Evolutionary conservation across 768 basidiomycete genomes (phyloP).

Genomic region (Mycena vitilis): DNA sequence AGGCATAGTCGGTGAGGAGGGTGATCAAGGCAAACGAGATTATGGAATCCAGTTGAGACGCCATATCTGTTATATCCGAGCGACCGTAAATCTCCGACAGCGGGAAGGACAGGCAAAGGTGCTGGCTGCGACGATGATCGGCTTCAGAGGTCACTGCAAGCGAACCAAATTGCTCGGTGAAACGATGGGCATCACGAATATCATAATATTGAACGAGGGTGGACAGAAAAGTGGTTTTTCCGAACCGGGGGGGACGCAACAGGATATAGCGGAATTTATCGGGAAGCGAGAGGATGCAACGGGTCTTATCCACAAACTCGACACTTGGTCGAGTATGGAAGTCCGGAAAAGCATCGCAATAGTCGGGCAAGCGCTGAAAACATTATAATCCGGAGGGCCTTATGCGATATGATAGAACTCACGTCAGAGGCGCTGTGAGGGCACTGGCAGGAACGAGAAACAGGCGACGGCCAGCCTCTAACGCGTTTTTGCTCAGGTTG

Average conservation of each 20-base stretch:
- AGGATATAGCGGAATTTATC: slow-evolving; percentile 1
- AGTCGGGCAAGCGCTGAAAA: no score
- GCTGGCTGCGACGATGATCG: not conserved
- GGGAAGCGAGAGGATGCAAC: not conserved
- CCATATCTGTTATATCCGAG: not conserved
- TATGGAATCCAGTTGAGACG: not conserved
- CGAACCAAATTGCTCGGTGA: not conserved
- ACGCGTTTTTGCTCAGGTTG: not conserved
- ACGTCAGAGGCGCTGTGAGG: no score
- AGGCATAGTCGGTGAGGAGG: slow-evolving; percentile 22
- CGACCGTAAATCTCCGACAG: not conserved
- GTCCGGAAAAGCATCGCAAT: no score
- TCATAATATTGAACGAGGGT: slow-evolving; percentile 5
- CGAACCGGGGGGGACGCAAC: slow-evolving; percentile 18
- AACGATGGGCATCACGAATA: not conserved
- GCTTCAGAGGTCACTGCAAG: not conserved
- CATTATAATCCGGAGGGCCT: no score
- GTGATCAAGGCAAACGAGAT: not conserved
- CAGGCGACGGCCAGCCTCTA: not conserved
- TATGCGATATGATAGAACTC: no score
- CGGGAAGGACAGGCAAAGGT: not conserved
- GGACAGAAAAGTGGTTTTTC: slow-evolving; percentile 11
- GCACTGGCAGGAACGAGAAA: not conserved
- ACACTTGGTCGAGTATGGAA: no score
- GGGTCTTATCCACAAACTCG: slow-evolving; percentile 2